Evolutionary conservation across 2,329 filamentous ascomycete genomes (phyloP).

Genomic region (Colletotrichum nymphaeae): DNA sequence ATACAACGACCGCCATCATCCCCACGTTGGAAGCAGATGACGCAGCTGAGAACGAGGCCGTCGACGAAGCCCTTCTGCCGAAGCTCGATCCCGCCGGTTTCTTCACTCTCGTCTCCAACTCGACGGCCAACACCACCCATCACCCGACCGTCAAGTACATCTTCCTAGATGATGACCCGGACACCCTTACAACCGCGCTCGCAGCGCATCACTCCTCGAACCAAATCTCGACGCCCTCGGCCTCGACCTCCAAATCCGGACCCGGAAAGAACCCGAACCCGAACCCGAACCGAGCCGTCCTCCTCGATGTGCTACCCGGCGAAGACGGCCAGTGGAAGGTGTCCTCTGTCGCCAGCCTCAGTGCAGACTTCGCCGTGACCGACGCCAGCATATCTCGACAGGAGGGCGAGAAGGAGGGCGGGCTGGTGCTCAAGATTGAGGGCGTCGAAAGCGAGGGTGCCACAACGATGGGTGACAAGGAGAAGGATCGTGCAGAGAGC

Average conservation of each 20-base stretch:
- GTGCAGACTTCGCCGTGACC: slow-evolving; percentile 75
- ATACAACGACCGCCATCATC: not conserved
- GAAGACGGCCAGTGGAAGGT: slow-evolving; percentile 64
- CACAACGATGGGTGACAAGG: slow-evolving; percentile 32
- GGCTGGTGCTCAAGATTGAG: slow-evolving; percentile 71
- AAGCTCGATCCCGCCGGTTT: slow-evolving; percentile 50
- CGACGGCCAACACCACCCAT: slow-evolving; percentile 76
- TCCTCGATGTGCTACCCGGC: slow-evolving; percentile 64
- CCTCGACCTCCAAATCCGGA: slow-evolving; percentile 40
- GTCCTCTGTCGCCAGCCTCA: slow-evolving; percentile 77
- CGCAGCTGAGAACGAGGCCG: not conserved
- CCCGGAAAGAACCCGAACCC: slow-evolving; percentile 15
- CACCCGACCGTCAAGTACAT: slow-evolving; percentile 93
- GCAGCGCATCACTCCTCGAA: slow-evolving; percentile 46
- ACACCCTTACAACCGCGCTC: slow-evolving; percentile 76
- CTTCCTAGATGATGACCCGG: slow-evolving; percentile 90
- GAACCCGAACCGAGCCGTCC: slow-evolving; percentile 57
- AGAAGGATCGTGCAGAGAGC: slow-evolving; percentile 21
- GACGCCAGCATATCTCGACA: slow-evolving; percentile 58
- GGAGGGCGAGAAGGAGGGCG: slow-evolving; percentile 42
- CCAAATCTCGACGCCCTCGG: slow-evolving; percentile 39
- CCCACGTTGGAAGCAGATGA: not conserved
- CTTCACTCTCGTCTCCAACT: slow-evolving; percentile 87
- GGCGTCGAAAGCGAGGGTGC: slow-evolving; percentile 56
- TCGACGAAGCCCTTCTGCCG: slow-evolving; percentile 1